Evolutionary conservation across 768 basidiomycete species (phyloP), one percentile per base, ranked within the genome.

Genomic region (Rhizopogon roseolus): DNA sequence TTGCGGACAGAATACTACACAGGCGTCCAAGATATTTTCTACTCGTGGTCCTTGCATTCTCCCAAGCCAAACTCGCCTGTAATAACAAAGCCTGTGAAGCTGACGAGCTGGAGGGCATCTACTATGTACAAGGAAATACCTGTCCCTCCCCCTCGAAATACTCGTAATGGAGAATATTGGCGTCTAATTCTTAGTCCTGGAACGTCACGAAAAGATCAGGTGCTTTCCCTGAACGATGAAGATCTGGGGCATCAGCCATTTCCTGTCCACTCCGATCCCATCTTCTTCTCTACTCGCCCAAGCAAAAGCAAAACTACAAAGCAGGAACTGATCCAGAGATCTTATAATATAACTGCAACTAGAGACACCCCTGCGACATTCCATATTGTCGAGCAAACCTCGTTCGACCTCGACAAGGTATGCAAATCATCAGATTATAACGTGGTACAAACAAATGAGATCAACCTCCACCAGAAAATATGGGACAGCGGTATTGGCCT

Each of bases 401-500:
- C 89, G 2, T 96, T 92, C 65, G 94, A 95, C 64, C 75, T 96
- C 4, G 94, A 97, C 75, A 96, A 97, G 82, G 94, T 91, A 57
- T 64, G 76, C 55, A 43, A 17, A 7, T 29, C 17, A 28, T 19
- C 27, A 25, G 9, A 14, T 36, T 36, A n/a, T n/a, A 22, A 8
- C 14, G 11, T 7, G 11, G 29, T 46, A 29, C 13, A 22, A 22
- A 16, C 9, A 9, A 34, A 14, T 48, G 5, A 36, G 10, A 10
- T 14, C 22, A 60, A 50, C 22, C 41, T 45, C 52, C 64, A 66
- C 50, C 72, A 96, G 94, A 96, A 96, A 92, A 80, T 96, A 51
- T 97, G 94, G 94, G 93, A 96, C 65, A 94, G 93, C 41, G 94
- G 94, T 2, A 77, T 96, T 44, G 93, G 90, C 6, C 71, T 94